Evolutionary conservation across 2,329 filamentous ascomycete genomes (phyloP).

Genomic region (Colletotrichum higginsianum): DNA sequence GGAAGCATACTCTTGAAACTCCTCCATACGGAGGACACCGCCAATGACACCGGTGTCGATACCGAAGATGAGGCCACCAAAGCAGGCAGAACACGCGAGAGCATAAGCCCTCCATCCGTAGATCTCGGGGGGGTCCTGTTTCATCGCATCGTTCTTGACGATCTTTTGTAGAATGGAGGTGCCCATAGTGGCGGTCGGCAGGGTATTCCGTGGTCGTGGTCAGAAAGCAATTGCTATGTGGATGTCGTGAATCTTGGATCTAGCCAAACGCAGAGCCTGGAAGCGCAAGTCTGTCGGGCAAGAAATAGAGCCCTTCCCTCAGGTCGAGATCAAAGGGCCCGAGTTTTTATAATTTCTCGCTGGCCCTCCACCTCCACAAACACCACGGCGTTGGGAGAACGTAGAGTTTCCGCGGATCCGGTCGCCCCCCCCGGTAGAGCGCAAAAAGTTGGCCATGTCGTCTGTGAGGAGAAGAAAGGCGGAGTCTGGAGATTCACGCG

Average conservation of each 20-base stretch:
- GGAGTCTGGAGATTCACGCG: slow-evolving; percentile 11
- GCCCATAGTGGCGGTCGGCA: slow-evolving; percentile 16
- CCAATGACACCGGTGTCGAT: slow-evolving; percentile 49
- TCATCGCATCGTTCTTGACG: slow-evolving; percentile 42
- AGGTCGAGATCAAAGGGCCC: neutral
- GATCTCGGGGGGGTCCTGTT: slow-evolving; percentile 41
- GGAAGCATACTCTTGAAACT: slow-evolving; percentile 43
- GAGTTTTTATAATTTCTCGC: slow-evolving; percentile 15
- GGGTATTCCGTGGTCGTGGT: neutral
- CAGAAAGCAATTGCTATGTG: neutral
- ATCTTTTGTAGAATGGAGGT: slow-evolving; percentile 35
- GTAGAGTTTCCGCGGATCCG: slow-evolving; percentile 4
- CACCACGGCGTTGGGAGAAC: neutral
- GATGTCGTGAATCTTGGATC: neutral
- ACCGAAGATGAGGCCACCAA: slow-evolving; percentile 43
- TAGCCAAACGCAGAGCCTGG: neutral
- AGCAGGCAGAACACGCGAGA: slow-evolving; percentile 40
- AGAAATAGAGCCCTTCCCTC: neutral
- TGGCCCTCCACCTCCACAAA: neutral
- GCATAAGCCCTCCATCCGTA: slow-evolving; percentile 41
- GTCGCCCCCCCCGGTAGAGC: neutral
- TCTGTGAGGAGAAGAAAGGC: slow-evolving; percentile 16
- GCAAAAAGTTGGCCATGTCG: neutral
- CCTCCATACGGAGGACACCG: slow-evolving; percentile 46
- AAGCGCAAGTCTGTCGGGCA: neutral